Evolutionary conservation across 2,329 filamentous ascomycete genomes (phyloP).

Genomic region (Bipolaris oryzae): DNA sequence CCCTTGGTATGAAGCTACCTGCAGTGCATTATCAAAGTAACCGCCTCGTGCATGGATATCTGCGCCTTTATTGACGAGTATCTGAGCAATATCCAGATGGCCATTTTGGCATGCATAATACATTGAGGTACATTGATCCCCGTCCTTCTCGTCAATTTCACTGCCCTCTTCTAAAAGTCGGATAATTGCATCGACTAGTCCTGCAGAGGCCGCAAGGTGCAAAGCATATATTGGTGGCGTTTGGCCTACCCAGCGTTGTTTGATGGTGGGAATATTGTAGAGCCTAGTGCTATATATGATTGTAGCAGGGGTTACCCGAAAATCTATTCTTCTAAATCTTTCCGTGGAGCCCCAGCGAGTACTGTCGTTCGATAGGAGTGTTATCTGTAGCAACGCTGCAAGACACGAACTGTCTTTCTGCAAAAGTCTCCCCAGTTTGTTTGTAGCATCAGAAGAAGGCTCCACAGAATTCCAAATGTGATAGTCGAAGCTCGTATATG

Average conservation of each 20-base stretch:
- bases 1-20: too few relatives aligned
- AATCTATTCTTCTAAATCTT: slow-evolving; percentile 14
- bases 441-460: background rate
- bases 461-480: slow-evolving; percentile 14
- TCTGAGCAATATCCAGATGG: background rate
- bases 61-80: too few relatives aligned
- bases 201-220: slow-evolving; percentile 21
- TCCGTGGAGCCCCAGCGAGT: background rate
- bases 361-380: background rate
- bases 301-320: slow-evolving; percentile 20
- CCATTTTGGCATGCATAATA: slow-evolving; percentile 6
- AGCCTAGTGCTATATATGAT: slow-evolving; percentile 23
- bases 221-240: slow-evolving; percentile 23
- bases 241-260: slow-evolving; percentile 12
- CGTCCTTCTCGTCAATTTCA: slow-evolving; percentile 16
- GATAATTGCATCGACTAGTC: slow-evolving; percentile 9
- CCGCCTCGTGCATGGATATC: too few relatives aligned
- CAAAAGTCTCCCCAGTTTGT: slow-evolving; percentile 15
- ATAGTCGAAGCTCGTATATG: slow-evolving; percentile 19
- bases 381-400: slow-evolving; percentile 24
- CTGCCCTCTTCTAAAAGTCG: slow-evolving; percentile 18
- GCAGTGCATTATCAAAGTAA: too few relatives aligned
- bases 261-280: slow-evolving; percentile 17
- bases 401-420: slow-evolving; percentile 8
- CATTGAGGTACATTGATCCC: slow-evolving; percentile 6